Evolutionary conservation across 192 early-diverging fungal genomes (phyloP).

Genomic region (Coemansia sp.): DNA sequence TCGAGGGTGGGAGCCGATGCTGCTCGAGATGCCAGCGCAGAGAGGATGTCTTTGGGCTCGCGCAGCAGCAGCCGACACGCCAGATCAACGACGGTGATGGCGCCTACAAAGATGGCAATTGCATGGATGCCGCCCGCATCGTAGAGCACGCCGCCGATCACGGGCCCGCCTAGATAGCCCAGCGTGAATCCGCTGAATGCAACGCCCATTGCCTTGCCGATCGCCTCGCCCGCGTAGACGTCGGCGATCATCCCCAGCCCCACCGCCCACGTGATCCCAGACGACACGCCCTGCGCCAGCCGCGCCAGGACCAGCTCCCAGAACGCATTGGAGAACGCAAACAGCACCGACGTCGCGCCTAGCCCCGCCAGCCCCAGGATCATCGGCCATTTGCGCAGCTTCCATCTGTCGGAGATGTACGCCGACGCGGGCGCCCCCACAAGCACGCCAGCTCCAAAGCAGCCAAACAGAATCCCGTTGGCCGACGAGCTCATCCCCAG

Average conservation of each 20-base stretch:
- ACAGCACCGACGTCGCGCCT: slow-evolving; percentile 64
- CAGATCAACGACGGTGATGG: slow-evolving; percentile 63
- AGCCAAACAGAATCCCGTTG: slow-evolving; percentile 72
- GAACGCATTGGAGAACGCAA: slow-evolving; percentile 67
- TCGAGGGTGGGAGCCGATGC: slow-evolving; percentile 5
- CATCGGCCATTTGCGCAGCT: slow-evolving; percentile 76
- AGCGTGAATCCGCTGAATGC: slow-evolving; percentile 68
- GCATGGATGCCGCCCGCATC: slow-evolving; percentile 66
- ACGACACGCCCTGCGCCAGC: slow-evolving; percentile 71
- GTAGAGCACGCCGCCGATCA: slow-evolving; percentile 68
- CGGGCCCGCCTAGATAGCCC: slow-evolving; percentile 69
- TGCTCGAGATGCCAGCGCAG: slow-evolving; percentile 10
- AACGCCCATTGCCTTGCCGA: slow-evolving; percentile 74
- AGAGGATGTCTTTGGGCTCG: slow-evolving; percentile 56
- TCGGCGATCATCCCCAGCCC: slow-evolving; percentile 75
- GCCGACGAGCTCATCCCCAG: slow-evolving; percentile 59
- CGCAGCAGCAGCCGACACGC: slow-evolving; percentile 62
- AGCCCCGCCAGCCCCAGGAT: slow-evolving; percentile 69
- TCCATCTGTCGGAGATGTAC: slow-evolving; percentile 70
- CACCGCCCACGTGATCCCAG: slow-evolving; percentile 75
- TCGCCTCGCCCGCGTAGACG: slow-evolving; percentile 63
- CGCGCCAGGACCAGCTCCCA: slow-evolving; percentile 69
- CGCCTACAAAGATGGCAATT: slow-evolving; percentile 72
- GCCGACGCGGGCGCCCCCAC: slow-evolving; percentile 68
- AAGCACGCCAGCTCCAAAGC: slow-evolving; percentile 70